phyloP scores from a whole-genome alignment of 768 basidiomycete genomes.

The Tricholoma sp. region DNA sequence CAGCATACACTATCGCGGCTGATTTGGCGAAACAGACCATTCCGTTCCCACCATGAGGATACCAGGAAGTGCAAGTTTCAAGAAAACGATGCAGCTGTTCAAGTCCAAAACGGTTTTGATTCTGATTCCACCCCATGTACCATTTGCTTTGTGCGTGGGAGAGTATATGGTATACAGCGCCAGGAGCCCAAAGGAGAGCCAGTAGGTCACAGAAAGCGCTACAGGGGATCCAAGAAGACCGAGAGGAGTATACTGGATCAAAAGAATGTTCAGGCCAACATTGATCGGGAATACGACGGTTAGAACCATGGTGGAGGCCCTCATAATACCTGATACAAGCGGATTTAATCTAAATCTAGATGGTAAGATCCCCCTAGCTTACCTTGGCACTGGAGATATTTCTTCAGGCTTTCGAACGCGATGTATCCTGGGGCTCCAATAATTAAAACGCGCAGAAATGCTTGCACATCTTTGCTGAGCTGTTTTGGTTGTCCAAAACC shows the following conservation, averaged over 20 bases:
- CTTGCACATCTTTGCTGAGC: slow-evolving; percentile 58
- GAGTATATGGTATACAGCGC: slow-evolving; percentile 45
- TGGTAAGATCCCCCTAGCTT: neutral
- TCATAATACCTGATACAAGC: slow-evolving; percentile 58
- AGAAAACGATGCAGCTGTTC: slow-evolving; percentile 49
- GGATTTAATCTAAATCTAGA: neutral
- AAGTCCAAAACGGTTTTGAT: slow-evolving; percentile 38
- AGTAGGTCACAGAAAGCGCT: slow-evolving; percentile 66
- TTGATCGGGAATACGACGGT: slow-evolving; percentile 64
- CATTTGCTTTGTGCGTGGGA: slow-evolving; percentile 46
- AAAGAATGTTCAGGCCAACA: slow-evolving; percentile 46
- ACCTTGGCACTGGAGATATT: slow-evolving; percentile 80
- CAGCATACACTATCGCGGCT: neutral
- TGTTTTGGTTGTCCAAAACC: slow-evolving; percentile 54
- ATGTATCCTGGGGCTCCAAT: slow-evolving; percentile 69
- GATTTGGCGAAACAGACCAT: slow-evolving; percentile 44
- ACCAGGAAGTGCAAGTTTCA: slow-evolving; percentile 68
- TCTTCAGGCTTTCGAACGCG: slow-evolving; percentile 73
- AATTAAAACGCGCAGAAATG: slow-evolving; percentile 59
- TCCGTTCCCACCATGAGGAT: slow-evolving; percentile 79
- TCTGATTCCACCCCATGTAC: slow-evolving; percentile 61
- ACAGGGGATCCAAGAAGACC: slow-evolving; percentile 64
- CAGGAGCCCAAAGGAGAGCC: slow-evolving; percentile 59
- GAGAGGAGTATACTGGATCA: slow-evolving; percentile 63
- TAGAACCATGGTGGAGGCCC: slow-evolving; percentile 61